A percentile compares a stretch with the other conserved stretches of the same genome.
These are phyloP conservation scores for Lactarius akahatsu DNA, from an alignment of 768 basidiomycete genomes.

Conservation along the genomic window DNA sequence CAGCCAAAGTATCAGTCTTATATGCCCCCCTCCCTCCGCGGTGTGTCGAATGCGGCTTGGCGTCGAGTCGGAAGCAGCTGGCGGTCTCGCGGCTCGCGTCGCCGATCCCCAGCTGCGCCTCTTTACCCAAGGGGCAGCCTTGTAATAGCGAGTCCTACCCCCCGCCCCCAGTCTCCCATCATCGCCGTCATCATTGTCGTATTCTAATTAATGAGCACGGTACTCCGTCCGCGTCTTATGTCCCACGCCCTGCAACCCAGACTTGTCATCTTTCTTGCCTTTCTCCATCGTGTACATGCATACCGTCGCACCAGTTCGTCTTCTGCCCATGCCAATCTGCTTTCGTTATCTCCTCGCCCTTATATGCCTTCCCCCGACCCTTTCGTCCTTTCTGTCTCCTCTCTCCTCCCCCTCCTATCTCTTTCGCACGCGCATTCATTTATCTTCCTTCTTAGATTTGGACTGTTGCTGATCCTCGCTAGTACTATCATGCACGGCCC, in stretches of 20 bases:
- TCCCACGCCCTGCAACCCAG: no score
- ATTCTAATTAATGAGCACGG: no score
- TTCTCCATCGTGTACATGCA: conserved; percentile 7
- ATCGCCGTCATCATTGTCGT: background rate
- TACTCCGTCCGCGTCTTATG: background rate
- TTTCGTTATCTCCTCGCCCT: conserved; percentile 9
- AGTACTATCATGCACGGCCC: no score
- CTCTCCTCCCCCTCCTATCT: no score
- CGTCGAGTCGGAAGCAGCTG: conserved; percentile 23
- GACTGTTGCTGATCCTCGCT: no score
- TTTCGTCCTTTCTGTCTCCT: no score
- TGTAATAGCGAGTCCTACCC: background rate
- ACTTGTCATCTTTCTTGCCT: background rate
- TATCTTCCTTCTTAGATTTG: no score
- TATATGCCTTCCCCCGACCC: no score
- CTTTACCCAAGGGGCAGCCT: conserved; percentile 11
- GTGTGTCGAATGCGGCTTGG: conserved; percentile 11
- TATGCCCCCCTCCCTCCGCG: conserved; percentile 9
- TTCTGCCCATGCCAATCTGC: conserved; percentile 5
- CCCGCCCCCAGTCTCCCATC: no score
- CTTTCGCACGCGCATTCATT: no score
- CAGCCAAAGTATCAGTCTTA: background rate
- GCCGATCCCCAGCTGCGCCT: conserved; percentile 7
- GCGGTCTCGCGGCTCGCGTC: conserved; percentile 9
- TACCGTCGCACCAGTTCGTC: conserved; percentile 5